These are phyloP conservation scores for Saccharomyces paradoxus DNA, from an alignment of 805 yeast genomes.

Conservation along the genomic window DNA sequence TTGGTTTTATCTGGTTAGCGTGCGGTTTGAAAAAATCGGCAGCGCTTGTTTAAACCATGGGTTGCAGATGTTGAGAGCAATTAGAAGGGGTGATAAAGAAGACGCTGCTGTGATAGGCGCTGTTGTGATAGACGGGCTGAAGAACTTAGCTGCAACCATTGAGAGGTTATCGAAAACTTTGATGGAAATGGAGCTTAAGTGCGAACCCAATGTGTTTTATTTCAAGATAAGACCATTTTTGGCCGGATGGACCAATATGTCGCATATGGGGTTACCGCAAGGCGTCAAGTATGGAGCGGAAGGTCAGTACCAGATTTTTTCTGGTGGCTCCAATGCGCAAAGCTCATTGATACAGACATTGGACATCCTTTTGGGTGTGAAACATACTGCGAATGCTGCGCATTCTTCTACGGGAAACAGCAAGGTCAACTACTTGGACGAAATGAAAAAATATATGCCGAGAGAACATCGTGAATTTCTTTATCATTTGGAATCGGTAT, in stretches of 20 bases:
- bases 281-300: conserved; percentile 77
- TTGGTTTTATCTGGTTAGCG: conserved; percentile 89
- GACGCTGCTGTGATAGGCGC: conserved; percentile 32
- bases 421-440: conserved; percentile 54
- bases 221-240: conserved; percentile 78
- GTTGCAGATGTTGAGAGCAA: conserved; percentile 52
- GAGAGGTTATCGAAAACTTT: conserved; percentile 66
- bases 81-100: conserved; percentile 38
- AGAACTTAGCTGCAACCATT: conserved; percentile 62
- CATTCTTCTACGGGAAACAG: conserved; percentile 57
- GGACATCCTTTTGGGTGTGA: conserved; percentile 67
- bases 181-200: conserved; percentile 82
- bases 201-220: conserved; percentile 89
- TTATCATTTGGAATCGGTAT: conserved; percentile 45
- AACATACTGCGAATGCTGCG: conserved; percentile 37
- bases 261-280: conserved; percentile 67
- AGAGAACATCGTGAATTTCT: conserved; percentile 72
- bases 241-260: conserved; percentile 94
- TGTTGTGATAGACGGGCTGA: conserved; percentile 41
- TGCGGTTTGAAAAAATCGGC: conserved; percentile 76
- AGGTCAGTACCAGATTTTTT: conserved; percentile 42
- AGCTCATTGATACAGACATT: conserved; percentile 81
- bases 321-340: conserved; percentile 95
- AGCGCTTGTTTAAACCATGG: conserved; percentile 64
- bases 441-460: conserved; percentile 90